A percentile compares a stretch with the other conserved stretches of the same genome.
Evolutionary conservation across 192 early-diverging fungal genomes (phyloP).

Genomic region (Coemansia sp.): DNA sequence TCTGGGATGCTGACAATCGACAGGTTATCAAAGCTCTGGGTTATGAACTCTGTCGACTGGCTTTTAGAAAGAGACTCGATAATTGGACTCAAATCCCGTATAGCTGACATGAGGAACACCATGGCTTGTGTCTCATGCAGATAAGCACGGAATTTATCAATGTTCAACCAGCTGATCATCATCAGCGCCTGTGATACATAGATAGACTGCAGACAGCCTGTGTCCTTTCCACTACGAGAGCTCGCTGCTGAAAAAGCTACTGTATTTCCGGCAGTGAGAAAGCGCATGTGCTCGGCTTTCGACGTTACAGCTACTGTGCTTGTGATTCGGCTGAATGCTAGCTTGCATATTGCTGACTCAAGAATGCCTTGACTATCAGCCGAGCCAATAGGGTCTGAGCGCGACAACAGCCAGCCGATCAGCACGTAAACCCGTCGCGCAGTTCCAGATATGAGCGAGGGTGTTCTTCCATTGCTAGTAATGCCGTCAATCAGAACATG

Average conservation of each 20-base stretch:
- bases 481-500: not conserved
- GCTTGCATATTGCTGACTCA: slow-evolving; percentile 23
- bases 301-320: not conserved
- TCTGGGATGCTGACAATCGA: slow-evolving; percentile 45
- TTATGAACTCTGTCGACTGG: slow-evolving; percentile 12
- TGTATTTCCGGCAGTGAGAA: not conserved
- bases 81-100: not conserved
- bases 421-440: slow-evolving; percentile 13
- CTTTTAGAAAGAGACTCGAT: not conserved
- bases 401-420: slow-evolving; percentile 31
- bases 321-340: slow-evolving; percentile 24
- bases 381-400: slow-evolving; percentile 6
- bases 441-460: not conserved
- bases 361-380: slow-evolving; percentile 7
- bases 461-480: not conserved
- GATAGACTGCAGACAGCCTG: not conserved
- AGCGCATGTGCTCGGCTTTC: not conserved
- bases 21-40: slow-evolving; percentile 27
- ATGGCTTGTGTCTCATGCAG: slow-evolving; percentile 39
- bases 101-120: slow-evolving; percentile 13
- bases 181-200: slow-evolving; percentile 20
- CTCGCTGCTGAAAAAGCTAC: not conserved
- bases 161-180: slow-evolving; percentile 21
- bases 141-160: slow-evolving; percentile 19
- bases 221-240: not conserved